Evolutionary conservation across 192 early-diverging fungal genomes (phyloP), one percentile per base, ranked within the genome.

Genomic region (Coemansia sp.): DNA sequence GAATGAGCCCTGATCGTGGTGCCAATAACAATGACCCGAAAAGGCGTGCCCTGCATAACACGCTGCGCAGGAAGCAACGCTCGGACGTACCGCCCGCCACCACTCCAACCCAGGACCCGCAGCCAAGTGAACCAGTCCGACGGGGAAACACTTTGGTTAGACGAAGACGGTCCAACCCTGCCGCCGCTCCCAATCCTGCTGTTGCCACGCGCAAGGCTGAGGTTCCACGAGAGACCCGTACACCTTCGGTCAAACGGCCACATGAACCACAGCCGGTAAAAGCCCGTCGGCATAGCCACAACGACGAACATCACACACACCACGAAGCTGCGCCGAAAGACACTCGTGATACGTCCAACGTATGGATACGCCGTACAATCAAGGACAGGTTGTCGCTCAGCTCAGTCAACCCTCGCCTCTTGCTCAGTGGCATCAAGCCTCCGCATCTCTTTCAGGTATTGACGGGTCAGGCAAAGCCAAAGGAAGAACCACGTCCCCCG

Each of bases 391-490:
- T 41, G 3, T 71, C 69, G 53, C 46, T 59, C 13, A 39, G 51
- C 16, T 50, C 75, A 11, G 36, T 56, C 17, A 48, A 62, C 2
- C 59, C 68, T 4, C 63, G 51, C 39, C 16, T 66, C 27, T 21
- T 73, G 13, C 31, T 67, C 27, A 62, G 60, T 14, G 65, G 66
- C 48, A 46, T 63, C 21, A 60, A 69, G 33, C 39, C 62, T 9
- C 69, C 77, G 24, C 68, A 63, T 41, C 61, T 79, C 37, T 27
- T 71, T 17, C 36, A 62, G 14, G 21, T 50, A 3, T 40, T 79
- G 29, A 62, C 46, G 13, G 42, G 53, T n/a, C 29, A 62, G 17
- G 31, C n/a, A 9, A 57, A 63, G 42, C 27, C 59, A 16, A 63
- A 60, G 29, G 53, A 33, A 33, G 53, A 54, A 11, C 53, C 53